Evolutionary conservation across 2,329 filamentous ascomycete species (phyloP).

Genomic region (Phaeoacremonium minimum): DNA sequence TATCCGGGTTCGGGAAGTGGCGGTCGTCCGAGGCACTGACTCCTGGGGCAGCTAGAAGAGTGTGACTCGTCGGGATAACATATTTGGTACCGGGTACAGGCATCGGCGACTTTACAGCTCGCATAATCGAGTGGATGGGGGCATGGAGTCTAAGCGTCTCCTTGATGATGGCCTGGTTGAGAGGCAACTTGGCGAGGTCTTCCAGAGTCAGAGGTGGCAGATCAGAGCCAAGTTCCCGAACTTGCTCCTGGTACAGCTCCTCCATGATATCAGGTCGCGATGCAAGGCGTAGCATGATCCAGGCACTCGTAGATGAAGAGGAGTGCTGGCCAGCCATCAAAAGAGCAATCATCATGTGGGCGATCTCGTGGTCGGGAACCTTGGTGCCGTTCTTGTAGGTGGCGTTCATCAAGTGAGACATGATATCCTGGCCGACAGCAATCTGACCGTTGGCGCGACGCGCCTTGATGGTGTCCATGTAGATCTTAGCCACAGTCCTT

Average conservation of each 20-base stretch:
- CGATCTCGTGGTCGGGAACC: conserved; percentile 71
- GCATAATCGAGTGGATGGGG: conserved; percentile 92
- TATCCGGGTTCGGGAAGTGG: conserved; percentile 76
- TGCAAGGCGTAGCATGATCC: conserved; percentile 73
- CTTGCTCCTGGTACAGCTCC: conserved; percentile 74
- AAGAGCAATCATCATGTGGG: conserved; percentile 82
- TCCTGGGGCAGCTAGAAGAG: conserved; percentile 79
- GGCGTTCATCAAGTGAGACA: conserved; percentile 73
- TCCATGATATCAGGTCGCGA: conserved; percentile 65
- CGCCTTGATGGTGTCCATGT: conserved; percentile 65
- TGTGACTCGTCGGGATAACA: conserved; percentile 75
- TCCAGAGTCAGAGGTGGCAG: conserved; percentile 75
- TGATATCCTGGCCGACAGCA: conserved; percentile 61
- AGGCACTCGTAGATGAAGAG: conserved; percentile 71
- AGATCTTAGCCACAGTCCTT: conserved; percentile 71
- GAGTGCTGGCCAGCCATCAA: conserved; percentile 84
- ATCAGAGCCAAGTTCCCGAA: conserved; percentile 66
- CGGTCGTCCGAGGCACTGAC: conserved; percentile 67
- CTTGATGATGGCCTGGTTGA: conserved; percentile 82
- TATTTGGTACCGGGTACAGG: conserved; percentile 77
- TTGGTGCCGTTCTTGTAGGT: conserved; percentile 68
- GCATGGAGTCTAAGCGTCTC: conserved; percentile 89
- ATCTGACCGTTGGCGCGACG: conserved; percentile 45
- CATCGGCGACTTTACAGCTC: conserved; percentile 86
- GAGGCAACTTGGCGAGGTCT: conserved; percentile 69